Evolutionary conservation across 2,329 filamentous ascomycete species (phyloP).

Genomic region (Pyrenochaeta sp.): DNA sequence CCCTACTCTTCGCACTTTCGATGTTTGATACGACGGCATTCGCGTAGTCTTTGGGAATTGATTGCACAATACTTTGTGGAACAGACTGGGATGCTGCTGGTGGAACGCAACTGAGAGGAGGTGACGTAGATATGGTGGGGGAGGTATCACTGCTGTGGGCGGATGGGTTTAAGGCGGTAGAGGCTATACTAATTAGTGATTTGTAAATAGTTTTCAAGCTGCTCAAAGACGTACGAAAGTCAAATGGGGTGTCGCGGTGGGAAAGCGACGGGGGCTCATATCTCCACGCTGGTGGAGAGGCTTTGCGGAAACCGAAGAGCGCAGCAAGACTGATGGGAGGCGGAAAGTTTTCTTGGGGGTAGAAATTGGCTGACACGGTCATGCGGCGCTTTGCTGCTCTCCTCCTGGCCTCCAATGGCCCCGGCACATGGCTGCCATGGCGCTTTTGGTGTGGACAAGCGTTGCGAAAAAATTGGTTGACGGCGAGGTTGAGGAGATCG

Average conservation of each 20-base stretch:
- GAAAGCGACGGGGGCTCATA: conserved; percentile 44
- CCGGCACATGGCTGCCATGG: conserved; percentile 67
- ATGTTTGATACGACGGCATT: too few species aligned
- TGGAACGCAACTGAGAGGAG: too few species aligned
- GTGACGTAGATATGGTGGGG: background rate
- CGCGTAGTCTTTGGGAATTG: too few species aligned
- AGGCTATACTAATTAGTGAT: conserved; percentile 7
- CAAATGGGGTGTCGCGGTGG: conserved; percentile 14
- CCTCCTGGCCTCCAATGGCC: conserved; percentile 67
- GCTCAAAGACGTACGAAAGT: conserved; percentile 24
- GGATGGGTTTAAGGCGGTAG: conserved; percentile 1
- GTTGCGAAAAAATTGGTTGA: conserved; percentile 59
- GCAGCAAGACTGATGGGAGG: conserved; percentile 36
- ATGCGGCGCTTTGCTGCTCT: conserved; percentile 64
- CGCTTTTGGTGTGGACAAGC: conserved; percentile 56
- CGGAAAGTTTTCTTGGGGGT: conserved; percentile 31
- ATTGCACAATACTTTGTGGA: too few species aligned
- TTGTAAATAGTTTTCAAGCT: background rate
- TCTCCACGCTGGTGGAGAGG: conserved; percentile 36
- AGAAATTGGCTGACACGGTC: conserved; percentile 54
- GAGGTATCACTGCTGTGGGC: conserved; percentile 1
- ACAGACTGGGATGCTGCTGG: too few species aligned
- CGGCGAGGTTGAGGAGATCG: conserved; percentile 59
- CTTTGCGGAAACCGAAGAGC: conserved; percentile 35
- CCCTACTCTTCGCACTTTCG: background rate